Percentiles rank a stretch among this genome's conserved stretches.
Evolutionary conservation across 371 early-diverging fungal genomes (phyloP).

Genomic region (Coemansia sp.): DNA sequence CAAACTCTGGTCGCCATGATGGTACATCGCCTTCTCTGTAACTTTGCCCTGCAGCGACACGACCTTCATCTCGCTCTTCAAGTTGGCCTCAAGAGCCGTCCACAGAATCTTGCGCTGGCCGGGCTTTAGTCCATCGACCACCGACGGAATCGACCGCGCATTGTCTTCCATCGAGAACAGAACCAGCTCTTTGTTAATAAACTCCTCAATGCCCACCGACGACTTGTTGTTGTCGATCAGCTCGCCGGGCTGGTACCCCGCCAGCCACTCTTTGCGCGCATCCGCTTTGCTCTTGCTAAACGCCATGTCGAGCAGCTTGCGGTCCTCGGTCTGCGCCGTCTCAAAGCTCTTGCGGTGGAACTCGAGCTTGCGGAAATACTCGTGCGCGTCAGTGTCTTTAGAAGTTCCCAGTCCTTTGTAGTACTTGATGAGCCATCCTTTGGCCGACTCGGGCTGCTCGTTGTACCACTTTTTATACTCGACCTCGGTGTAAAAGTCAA

Average conservation of each 20-base stretch:
- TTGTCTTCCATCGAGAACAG: conserved; percentile 98
- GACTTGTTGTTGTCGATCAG: conserved; percentile 86
- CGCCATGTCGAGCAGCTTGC: conserved; percentile 92
- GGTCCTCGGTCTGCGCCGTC: conserved; percentile 65
- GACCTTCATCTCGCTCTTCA: conserved; percentile 90
- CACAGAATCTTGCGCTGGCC: conserved; percentile 98
- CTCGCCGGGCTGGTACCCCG: conserved; percentile 85
- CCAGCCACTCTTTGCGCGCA: conserved; percentile 97
- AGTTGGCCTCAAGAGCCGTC: conserved; percentile 89
- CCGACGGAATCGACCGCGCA: conserved; percentile 95
- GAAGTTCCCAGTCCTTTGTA: conserved; percentile 99
- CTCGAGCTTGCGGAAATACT: conserved; percentile 86
- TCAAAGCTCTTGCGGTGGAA: conserved; percentile 89
- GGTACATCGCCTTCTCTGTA: conserved; percentile 92
- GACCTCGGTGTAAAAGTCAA: conserved; percentile 93
- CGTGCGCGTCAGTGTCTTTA: conserved; percentile 87
- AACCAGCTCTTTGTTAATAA: conserved; percentile 98
- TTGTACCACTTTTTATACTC: conserved; percentile 95
- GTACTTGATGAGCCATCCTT: conserved; percentile 91
- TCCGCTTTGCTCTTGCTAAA: conserved; percentile 97
- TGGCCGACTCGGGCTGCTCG: conserved; percentile 59
- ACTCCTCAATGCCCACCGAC: conserved; percentile 87
- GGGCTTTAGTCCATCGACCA: conserved; percentile 99
- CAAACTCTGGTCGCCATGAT: conserved; percentile 97
- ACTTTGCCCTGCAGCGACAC: conserved; percentile 96